These are phyloP conservation scores for Chaetothyriales sp. DNA, from an alignment of 2,329 filamentous ascomycete species.

Conservation along the genomic window DNA sequence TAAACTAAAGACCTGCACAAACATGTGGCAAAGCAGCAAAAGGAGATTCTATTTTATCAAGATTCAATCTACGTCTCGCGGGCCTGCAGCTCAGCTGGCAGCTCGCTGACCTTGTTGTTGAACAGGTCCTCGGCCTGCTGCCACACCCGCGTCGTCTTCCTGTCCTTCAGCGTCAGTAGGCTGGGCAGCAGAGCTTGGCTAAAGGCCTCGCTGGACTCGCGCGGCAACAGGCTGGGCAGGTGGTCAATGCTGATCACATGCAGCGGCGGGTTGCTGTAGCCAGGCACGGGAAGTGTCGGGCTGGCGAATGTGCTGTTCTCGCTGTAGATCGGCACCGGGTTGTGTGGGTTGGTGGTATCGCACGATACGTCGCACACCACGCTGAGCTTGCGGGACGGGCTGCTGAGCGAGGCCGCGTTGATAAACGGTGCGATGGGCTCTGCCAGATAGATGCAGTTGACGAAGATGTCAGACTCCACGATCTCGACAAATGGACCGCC, in stretches of 20 bases:
- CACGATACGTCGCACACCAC: slow-evolving; percentile 61
- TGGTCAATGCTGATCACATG: slow-evolving; percentile 82
- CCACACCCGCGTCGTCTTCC: slow-evolving; percentile 61
- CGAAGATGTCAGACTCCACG: slow-evolving; percentile 55
- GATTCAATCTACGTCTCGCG: slow-evolving; percentile 13
- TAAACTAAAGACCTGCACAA: not conserved
- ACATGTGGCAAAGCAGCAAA: not conserved
- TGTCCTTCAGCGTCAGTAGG: slow-evolving; percentile 61
- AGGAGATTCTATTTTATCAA: not conserved
- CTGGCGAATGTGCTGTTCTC: slow-evolving; percentile 75
- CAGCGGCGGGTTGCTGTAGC: slow-evolving; percentile 44
- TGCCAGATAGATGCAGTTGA: slow-evolving; percentile 82
- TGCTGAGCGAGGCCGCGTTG: slow-evolving; percentile 50
- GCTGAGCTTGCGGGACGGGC: slow-evolving; percentile 45
- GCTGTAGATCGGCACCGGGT: slow-evolving; percentile 56
- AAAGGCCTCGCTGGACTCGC: slow-evolving; percentile 79
- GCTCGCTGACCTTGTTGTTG: slow-evolving; percentile 50
- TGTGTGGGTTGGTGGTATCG: slow-evolving; percentile 32
- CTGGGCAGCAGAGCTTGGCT: slow-evolving; percentile 62
- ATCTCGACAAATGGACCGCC: slow-evolving; percentile 70
- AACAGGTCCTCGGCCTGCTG: slow-evolving; percentile 69
- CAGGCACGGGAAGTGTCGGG: slow-evolving; percentile 65
- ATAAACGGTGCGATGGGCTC: slow-evolving; percentile 70
- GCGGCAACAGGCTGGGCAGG: slow-evolving; percentile 64
- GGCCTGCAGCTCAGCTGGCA: slow-evolving; percentile 36